These are phyloP conservation scores for Chernovozyma aurita DNA, from an alignment of 1,139 yeast species.

Conservation along the genomic window DNA sequence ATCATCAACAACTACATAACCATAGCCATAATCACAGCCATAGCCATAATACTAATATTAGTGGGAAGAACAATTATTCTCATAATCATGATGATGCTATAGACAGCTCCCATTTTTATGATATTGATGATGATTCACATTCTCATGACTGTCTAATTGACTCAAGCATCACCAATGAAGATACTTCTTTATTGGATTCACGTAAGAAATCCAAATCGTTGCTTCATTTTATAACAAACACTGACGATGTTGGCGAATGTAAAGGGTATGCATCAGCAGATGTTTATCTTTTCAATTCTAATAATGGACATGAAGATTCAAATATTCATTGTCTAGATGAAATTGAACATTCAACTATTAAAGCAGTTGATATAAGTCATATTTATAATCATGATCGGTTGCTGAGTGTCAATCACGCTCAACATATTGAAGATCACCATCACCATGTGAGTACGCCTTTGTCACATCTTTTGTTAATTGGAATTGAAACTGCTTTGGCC, in stretches of 20 bases:
- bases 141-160: background rate
- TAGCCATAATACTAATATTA: conserved; percentile 1
- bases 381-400: conserved; percentile 9
- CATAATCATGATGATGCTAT: background rate
- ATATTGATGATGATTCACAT: background rate
- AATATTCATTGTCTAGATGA: conserved; percentile 6
- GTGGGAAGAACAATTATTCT: background rate
- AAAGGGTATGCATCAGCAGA: conserved; percentile 53
- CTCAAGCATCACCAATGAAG: conserved; percentile 4
- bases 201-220: conserved; percentile 16
- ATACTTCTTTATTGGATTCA: conserved; percentile 10
- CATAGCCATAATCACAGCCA: conserved; percentile 13
- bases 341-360: background rate
- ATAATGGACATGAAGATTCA: conserved; percentile 4
- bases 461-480: conserved; percentile 75
- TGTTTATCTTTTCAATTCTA: conserved; percentile 15
- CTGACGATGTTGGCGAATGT: conserved; percentile 43
- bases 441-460: conserved; percentile 78
- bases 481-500: conserved; percentile 85
- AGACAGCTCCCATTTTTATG: background rate
- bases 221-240: conserved; percentile 23
- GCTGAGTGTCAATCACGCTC: conserved; percentile 6
- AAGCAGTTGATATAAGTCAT: conserved; percentile 1
- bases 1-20: conserved; percentile 9
- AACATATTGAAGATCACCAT: conserved; percentile 45